A percentile compares a stretch with the other conserved stretches of the same genome.
Conservation (phyloP, 768 basidiomycete genomes). For the Trametes punicea region DNA sequence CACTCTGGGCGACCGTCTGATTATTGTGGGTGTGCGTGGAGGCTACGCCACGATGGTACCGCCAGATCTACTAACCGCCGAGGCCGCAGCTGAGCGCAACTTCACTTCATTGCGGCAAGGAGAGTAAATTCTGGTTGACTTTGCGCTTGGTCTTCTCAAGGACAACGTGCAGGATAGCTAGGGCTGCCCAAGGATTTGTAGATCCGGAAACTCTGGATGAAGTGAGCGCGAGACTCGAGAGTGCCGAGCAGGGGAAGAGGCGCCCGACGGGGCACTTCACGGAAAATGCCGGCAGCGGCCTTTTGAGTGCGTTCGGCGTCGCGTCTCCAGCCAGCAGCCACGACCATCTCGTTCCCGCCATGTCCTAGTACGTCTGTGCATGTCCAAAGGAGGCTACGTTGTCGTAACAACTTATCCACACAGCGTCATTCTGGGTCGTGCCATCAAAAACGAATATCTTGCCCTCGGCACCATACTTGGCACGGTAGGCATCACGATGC, state of each 20-base stretch:
- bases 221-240: not conserved
- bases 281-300: constrained; percentile 16
- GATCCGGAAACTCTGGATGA: too few relatives aligned
- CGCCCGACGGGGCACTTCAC: not conserved
- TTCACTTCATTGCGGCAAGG: too few relatives aligned
- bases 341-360: constrained; percentile 28
- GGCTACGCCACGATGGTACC: too few relatives aligned
- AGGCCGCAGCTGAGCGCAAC: too few relatives aligned
- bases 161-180: too few relatives aligned
- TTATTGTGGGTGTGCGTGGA: too few relatives aligned
- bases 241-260: not conserved
- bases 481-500: constrained; percentile 51
- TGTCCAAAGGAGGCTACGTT: not conserved
- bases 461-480: constrained; percentile 62
- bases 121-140: too few relatives aligned
- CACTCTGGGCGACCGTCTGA: too few relatives aligned
- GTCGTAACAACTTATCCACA: not conserved
- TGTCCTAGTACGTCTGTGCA: constrained; percentile 42
- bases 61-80: too few relatives aligned
- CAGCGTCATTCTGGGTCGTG: constrained; percentile 77
- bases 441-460: constrained; percentile 79
- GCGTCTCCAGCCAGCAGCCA: constrained; percentile 19
- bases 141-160: too few relatives aligned
- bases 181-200: too few relatives aligned
- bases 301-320: constrained; percentile 6